Evolutionary conservation across 495 filamentous ascomycete species (phyloP).

Genomic region (Talaromyces liani): DNA sequence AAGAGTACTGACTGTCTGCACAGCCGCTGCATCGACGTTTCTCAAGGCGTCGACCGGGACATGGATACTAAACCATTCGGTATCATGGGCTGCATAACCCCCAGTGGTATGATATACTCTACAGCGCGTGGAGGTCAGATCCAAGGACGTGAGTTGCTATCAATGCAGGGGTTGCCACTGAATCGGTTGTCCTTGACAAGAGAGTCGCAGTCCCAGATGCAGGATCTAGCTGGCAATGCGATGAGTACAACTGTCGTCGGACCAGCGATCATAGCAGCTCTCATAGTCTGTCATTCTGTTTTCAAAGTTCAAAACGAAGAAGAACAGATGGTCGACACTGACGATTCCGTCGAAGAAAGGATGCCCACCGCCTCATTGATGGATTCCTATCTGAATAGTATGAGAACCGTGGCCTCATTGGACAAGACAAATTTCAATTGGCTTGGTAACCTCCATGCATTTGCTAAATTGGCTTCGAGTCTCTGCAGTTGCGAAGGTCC

Average conservation of each 20-base stretch:
- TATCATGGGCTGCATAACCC: slow-evolving; percentile 64
- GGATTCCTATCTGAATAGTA: not conserved
- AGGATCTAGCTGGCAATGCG: slow-evolving; percentile 75
- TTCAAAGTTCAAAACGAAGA: not conserved
- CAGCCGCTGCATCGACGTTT: slow-evolving; percentile 57
- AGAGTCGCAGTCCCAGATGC: slow-evolving; percentile 57
- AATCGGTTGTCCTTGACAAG: slow-evolving; percentile 53
- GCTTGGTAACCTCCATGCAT: slow-evolving; percentile 10
- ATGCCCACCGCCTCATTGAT: not conserved
- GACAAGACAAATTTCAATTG: not conserved
- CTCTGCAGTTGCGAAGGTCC: slow-evolving; percentile 54
- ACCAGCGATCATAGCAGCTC: slow-evolving; percentile 46
- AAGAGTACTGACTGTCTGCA: slow-evolving; percentile 6
- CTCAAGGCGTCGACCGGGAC: slow-evolving; percentile 66
- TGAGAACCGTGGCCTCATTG: not conserved
- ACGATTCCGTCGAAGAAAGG: not conserved
- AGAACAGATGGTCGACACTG: not conserved
- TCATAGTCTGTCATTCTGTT: slow-evolving; percentile 27
- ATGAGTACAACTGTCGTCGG: slow-evolving; percentile 75
- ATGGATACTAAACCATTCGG: slow-evolving; percentile 44
- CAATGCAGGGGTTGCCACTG: slow-evolving; percentile 66
- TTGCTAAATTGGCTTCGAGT: slow-evolving; percentile 30
- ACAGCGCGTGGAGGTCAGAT: slow-evolving; percentile 57
- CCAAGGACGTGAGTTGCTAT: slow-evolving; percentile 57
- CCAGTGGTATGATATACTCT: slow-evolving; percentile 54